Conservation (phyloP, 1,284 basidiomycete genomes). For the Cryptococcus sp. region DNA sequence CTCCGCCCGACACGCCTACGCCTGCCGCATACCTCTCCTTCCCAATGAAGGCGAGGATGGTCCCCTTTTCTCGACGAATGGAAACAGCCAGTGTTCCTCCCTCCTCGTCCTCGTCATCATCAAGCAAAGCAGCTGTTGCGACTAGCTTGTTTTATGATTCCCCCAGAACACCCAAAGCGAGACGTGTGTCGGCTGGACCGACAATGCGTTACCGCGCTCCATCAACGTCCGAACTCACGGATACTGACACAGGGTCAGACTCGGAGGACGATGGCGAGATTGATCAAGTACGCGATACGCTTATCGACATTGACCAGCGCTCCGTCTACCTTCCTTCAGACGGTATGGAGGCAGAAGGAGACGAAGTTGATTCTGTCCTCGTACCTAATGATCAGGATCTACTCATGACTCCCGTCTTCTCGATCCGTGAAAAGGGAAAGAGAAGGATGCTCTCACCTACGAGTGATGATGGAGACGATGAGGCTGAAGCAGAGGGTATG, state of each 20-base stretch:
- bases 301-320: background rate
- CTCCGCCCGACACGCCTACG: background rate
- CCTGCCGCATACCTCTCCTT: background rate
- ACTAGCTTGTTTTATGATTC: background rate
- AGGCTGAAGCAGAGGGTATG: conserved; percentile 14
- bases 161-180: background rate
- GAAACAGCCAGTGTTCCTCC: no score
- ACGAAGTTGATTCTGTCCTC: conserved; percentile 16
- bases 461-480: conserved; percentile 14
- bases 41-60: background rate
- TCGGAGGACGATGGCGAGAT: conserved; percentile 4
- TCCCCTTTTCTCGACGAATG: no score
- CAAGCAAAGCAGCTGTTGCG: background rate
- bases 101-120: background rate
- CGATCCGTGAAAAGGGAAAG: conserved; percentile 2
- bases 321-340: background rate
- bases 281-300: background rate
- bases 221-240: background rate
- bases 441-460: background rate
- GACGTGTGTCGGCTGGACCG: background rate
- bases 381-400: background rate
- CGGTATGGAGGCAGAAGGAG: conserved; percentile 9
- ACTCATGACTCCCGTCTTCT: background rate
- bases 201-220: background rate
- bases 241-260: conserved; percentile 2